Evolutionary conservation across 2,329 filamentous ascomycete genomes (phyloP).

Genomic region (Botryosphaeria agaves): DNA sequence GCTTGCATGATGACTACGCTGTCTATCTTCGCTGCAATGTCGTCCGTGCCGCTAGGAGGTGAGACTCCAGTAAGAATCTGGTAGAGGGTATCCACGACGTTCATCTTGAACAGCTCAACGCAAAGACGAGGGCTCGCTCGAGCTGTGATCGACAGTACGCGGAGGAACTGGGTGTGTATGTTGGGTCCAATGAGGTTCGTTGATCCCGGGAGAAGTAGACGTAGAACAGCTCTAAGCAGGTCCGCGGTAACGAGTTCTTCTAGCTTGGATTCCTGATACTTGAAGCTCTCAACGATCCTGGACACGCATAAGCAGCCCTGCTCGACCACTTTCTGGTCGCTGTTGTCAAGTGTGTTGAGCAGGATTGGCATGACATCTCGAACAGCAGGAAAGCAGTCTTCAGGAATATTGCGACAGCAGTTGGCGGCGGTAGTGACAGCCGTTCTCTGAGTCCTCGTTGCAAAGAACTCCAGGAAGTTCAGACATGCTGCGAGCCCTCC

Average conservation of each 20-base stretch:
- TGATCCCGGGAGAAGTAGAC: slow-evolving; percentile 78
- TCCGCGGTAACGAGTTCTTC: slow-evolving; percentile 86
- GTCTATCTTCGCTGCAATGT: slow-evolving; percentile 74
- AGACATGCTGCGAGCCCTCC: slow-evolving; percentile 91
- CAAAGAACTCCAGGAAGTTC: slow-evolving; percentile 92
- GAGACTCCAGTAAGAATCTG: slow-evolving; percentile 95
- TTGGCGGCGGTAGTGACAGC: slow-evolving; percentile 96
- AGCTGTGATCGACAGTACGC: slow-evolving; percentile 78
- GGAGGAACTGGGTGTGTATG: slow-evolving; percentile 91
- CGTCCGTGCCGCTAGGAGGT: slow-evolving; percentile 60
- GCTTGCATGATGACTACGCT: slow-evolving; percentile 98
- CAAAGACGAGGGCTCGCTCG: slow-evolving; percentile 77
- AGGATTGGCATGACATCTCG: slow-evolving; percentile 94
- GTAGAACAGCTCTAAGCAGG: slow-evolving; percentile 66
- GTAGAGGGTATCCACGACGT: slow-evolving; percentile 92
- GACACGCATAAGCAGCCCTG: slow-evolving; percentile 93
- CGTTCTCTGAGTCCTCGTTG: slow-evolving; percentile 89
- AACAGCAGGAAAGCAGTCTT: slow-evolving; percentile 82
- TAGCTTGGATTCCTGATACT: slow-evolving; percentile 67
- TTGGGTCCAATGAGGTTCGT: slow-evolving; percentile 88
- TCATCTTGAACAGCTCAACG: slow-evolving; percentile 83
- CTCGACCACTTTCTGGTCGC: slow-evolving; percentile 90
- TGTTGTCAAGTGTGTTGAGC: slow-evolving; percentile 77
- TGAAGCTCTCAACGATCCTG: slow-evolving; percentile 93
- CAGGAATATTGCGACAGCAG: slow-evolving; percentile 90